phyloP scores from a whole-genome alignment of 441 rosid genomes.

The Corymbia calophylla region DNA sequence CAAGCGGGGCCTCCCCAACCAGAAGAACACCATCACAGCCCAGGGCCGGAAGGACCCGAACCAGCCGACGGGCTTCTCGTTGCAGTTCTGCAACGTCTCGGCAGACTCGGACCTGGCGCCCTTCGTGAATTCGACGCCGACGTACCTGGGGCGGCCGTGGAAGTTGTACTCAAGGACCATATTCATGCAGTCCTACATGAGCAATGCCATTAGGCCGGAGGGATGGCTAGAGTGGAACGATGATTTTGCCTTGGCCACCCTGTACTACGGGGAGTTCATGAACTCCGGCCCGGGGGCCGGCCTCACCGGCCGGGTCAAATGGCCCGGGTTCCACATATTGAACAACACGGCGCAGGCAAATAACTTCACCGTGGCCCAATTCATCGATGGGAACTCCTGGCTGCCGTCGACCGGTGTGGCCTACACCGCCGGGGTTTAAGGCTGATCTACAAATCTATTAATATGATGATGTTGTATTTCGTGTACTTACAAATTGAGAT shows the following conservation, averaged over 20 bases:
- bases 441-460: neutral
- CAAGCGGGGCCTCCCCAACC: conserved; percentile 32
- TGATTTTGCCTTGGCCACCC: conserved; percentile 39
- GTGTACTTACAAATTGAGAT: neutral
- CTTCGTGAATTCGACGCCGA: conserved; percentile 34
- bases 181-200: conserved; percentile 54
- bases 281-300: conserved; percentile 73
- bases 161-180: conserved; percentile 70
- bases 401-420: conserved; percentile 59
- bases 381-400: conserved; percentile 76
- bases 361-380: conserved; percentile 54
- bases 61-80: conserved; percentile 62
- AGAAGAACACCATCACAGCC: conserved; percentile 61
- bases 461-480: neutral
- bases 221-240: conserved; percentile 92
- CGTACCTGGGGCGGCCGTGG: conserved; percentile 93
- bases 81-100: conserved; percentile 74
- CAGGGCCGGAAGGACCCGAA: conserved; percentile 49
- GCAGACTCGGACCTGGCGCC: conserved; percentile 64
- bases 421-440: conserved; percentile 27
- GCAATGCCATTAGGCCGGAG: conserved; percentile 44
- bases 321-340: conserved; percentile 74
- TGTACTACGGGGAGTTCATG: conserved; percentile 66
- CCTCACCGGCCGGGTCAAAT: conserved; percentile 39
- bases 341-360: conserved; percentile 35